phyloP scores from a whole-genome alignment of 1,284 basidiomycete species.

The Austroboletus rostrupii region DNA sequence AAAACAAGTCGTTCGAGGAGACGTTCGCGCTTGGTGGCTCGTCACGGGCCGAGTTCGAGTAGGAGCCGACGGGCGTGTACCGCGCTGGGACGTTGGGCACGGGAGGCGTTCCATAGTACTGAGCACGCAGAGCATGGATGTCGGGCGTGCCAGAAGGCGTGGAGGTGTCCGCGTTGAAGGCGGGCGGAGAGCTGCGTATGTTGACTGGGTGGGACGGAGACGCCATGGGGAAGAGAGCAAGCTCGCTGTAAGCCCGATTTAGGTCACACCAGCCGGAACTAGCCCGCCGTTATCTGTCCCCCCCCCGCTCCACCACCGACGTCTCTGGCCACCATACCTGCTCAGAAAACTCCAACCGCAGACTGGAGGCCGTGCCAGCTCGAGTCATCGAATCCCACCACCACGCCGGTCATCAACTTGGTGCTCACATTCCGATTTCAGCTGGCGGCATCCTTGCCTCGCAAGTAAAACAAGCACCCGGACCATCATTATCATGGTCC shows the following conservation, averaged over 20 bases:
- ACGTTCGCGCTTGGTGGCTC: constrained; percentile 10
- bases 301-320: no score
- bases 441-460: not conserved
- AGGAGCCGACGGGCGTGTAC: constrained; percentile 15
- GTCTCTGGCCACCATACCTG: no score
- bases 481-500: not conserved
- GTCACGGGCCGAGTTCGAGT: constrained; percentile 30
- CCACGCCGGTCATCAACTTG: no score
- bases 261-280: no score
- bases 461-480: not conserved
- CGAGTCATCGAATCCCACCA: no score
- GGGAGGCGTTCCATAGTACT: constrained; percentile 59
- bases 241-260: no score
- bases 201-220: constrained; percentile 58
- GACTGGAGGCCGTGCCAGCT: no score
- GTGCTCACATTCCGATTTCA: no score
- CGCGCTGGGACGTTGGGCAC: constrained; percentile 61
- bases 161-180: constrained; percentile 29
- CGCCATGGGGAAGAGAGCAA: constrained; percentile 37
- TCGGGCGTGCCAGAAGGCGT: constrained; percentile 49
- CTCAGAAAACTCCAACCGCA: no score
- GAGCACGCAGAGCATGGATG: constrained; percentile 55
- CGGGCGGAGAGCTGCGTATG: constrained; percentile 42
- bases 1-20: constrained; percentile 11
- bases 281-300: no score